Percentiles rank a stretch among this genome's conserved stretches.
Conservation (phyloP, 495 filamentous ascomycete genomes). For the Xylaria sp. region DNA sequence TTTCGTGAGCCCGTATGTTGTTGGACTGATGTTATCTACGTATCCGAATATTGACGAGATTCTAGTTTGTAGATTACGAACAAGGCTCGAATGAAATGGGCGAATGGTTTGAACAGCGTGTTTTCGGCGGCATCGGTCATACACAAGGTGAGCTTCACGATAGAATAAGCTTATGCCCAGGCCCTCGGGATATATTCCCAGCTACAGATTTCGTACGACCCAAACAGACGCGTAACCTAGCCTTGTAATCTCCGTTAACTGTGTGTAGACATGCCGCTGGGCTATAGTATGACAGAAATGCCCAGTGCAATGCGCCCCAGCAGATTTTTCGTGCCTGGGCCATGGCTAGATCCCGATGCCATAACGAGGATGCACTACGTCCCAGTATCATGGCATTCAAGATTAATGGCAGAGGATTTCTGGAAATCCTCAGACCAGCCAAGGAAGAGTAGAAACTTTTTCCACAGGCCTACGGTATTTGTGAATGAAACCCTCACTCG, state of each 20-base stretch:
- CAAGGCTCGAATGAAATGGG: conserved; percentile 2
- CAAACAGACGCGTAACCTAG: background rate
- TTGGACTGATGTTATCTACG: too few relatives aligned
- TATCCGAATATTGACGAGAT: background rate
- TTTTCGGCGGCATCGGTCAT: background rate
- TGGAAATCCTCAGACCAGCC: background rate
- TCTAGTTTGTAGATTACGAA: conserved; percentile 1
- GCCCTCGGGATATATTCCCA: too few relatives aligned
- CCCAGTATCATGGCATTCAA: conserved; percentile 18
- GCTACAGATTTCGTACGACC: background rate
- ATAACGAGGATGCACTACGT: background rate
- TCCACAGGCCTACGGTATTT: conserved; percentile 7
- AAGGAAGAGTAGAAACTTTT: conserved; percentile 8
- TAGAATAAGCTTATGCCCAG: background rate
- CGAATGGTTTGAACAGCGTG: background rate
- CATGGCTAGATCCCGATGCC: background rate
- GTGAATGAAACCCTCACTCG: background rate
- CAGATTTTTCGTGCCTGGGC: background rate
- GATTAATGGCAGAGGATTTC: conserved; percentile 8
- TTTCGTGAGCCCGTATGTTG: background rate
- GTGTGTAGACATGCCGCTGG: background rate
- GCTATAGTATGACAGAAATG: background rate
- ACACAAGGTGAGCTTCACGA: background rate
- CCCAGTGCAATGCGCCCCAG: background rate
- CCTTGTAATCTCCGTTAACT: background rate